These are phyloP conservation scores for Microglena sp. DNA, from an alignment of 139 green algal genomes.

Conservation along the genomic window DNA sequence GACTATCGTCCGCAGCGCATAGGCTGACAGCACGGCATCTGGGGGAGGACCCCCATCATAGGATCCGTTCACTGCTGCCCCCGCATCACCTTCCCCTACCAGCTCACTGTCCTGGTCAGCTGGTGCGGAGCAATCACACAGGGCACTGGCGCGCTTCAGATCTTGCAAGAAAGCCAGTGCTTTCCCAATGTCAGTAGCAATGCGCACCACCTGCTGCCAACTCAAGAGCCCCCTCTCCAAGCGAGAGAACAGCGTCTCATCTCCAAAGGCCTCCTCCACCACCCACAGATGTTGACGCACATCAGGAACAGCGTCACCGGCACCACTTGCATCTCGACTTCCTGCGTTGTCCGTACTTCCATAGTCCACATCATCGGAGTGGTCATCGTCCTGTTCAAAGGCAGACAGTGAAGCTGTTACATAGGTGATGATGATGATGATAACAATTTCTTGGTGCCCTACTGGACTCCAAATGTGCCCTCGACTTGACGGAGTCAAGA, in stretches of 20 bases:
- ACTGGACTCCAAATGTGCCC: too few relatives aligned
- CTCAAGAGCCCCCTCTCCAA: slow-evolving; percentile 42
- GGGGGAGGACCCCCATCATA: background rate
- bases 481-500: too few relatives aligned
- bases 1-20: slow-evolving; percentile 29
- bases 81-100: too few relatives aligned
- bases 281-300: slow-evolving; percentile 34
- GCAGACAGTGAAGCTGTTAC: too few relatives aligned
- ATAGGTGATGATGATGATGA: too few relatives aligned
- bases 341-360: too few relatives aligned
- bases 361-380: too few relatives aligned
- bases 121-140: background rate
- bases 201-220: slow-evolving; percentile 38
- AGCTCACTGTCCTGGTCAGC: too few relatives aligned
- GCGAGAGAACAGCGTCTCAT: slow-evolving; percentile 27
- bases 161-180: slow-evolving; percentile 42
- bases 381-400: background rate
- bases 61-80: too few relatives aligned
- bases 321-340: too few relatives aligned
- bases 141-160: slow-evolving; percentile 13
- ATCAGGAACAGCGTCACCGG: too few relatives aligned
- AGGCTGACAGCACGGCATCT: slow-evolving; percentile 23
- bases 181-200: slow-evolving; percentile 34
- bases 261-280: slow-evolving; percentile 45
- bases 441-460: too few relatives aligned